Percentiles rank a stretch among this genome's conserved stretches.
phyloP scores from a whole-genome alignment of 352 stramenopile species.

The Pythium aristosporum region DNA sequence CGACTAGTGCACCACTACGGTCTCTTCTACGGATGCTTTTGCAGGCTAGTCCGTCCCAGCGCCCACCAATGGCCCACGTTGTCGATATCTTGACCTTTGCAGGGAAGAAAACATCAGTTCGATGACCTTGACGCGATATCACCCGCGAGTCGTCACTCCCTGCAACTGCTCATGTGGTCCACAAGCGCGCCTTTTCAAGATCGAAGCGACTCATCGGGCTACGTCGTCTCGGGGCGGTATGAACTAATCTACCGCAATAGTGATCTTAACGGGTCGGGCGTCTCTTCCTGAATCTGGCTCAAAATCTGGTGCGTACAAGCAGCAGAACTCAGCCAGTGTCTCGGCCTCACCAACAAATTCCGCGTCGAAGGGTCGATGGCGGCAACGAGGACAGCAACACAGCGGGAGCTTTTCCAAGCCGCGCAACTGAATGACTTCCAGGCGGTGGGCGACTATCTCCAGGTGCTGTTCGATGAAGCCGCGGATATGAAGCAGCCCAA shows the following conservation, averaged over 20 bases:
- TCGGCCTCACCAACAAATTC: not conserved
- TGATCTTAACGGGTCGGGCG: constrained; percentile 16
- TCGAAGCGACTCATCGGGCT: constrained; percentile 18
- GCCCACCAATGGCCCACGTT: constrained; percentile 58
- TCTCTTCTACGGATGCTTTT: constrained; percentile 67
- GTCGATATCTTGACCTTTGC: constrained; percentile 56
- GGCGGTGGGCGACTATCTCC: constrained; percentile 54
- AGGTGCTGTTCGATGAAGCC: constrained; percentile 45
- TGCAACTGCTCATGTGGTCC: constrained; percentile 22
- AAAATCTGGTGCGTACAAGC: not conserved
- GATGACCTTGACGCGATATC: not conserved
- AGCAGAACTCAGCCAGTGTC: constrained; percentile 5
- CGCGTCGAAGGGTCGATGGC: constrained; percentile 3
- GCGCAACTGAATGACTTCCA: constrained; percentile 70
- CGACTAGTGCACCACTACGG: constrained; percentile 38
- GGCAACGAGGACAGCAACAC: constrained; percentile 25
- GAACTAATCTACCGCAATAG: not conserved
- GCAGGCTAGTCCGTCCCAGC: constrained; percentile 52
- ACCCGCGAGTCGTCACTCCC: not conserved
- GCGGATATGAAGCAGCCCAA: constrained; percentile 14
- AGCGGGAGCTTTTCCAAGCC: constrained; percentile 71
- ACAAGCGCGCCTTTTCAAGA: constrained; percentile 31
- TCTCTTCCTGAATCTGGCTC: constrained; percentile 4
- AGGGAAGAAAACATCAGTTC: constrained; percentile 9
- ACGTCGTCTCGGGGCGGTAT: constrained; percentile 19